Percentiles rank a stretch among this genome's conserved stretches.
Evolutionary conservation across 139 green algal genomes (phyloP).

Genomic region (Chlamydomonas applanata): DNA sequence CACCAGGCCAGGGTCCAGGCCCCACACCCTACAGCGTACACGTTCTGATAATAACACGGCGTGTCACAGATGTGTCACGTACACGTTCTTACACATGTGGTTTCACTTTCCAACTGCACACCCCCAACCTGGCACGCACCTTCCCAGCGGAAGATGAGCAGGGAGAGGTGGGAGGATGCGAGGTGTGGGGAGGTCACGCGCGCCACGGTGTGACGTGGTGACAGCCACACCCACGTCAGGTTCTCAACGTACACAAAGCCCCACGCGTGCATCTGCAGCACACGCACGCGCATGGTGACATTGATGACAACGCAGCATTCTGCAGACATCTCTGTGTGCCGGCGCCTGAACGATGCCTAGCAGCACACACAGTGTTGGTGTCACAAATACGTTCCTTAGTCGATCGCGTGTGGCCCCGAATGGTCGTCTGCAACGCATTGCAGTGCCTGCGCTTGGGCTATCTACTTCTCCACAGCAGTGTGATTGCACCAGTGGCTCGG

Average conservation of each 20-base stretch:
- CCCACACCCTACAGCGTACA: too few relatives aligned
- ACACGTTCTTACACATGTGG: too few relatives aligned
- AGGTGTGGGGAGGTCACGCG: constrained; percentile 28
- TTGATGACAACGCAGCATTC: too few relatives aligned
- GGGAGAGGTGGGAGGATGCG: constrained; percentile 70
- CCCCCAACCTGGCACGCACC: constrained; percentile 42
- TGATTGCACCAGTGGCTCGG: too few relatives aligned
- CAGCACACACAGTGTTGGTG: too few relatives aligned
- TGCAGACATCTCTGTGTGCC: too few relatives aligned
- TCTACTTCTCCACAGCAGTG: not conserved
- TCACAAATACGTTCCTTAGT: too few relatives aligned
- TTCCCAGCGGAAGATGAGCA: constrained; percentile 87
- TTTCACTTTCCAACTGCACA: too few relatives aligned
- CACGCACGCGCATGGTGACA: not conserved
- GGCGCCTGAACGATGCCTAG: too few relatives aligned
- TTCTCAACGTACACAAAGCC: constrained; percentile 84
- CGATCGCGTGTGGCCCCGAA: too few relatives aligned
- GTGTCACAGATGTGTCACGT: too few relatives aligned
- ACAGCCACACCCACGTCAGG: constrained; percentile 87
- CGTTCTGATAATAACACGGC: too few relatives aligned
- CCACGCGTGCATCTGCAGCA: constrained; percentile 35
- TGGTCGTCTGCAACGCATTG: not conserved
- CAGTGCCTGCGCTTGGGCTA: not conserved
- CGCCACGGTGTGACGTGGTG: constrained; percentile 68
- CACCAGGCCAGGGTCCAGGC: not conserved